Conservation (phyloP, 2,329 filamentous ascomycete species). For the Calonectria fujianensis region DNA sequence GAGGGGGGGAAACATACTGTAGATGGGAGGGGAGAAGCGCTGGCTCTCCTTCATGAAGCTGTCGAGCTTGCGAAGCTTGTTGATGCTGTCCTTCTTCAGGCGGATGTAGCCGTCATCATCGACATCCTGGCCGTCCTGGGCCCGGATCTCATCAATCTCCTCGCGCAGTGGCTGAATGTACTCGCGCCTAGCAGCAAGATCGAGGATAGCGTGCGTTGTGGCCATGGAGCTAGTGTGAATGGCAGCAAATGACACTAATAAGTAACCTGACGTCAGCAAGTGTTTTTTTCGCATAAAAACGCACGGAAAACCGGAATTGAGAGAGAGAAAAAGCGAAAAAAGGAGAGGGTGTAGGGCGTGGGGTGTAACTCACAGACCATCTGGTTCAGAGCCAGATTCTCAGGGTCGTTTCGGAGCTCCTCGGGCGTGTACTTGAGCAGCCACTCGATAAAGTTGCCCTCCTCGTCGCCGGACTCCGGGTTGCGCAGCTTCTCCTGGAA, state of each 20-base stretch:
- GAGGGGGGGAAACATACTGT: slow-evolving; percentile 41
- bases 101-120: slow-evolving; percentile 27
- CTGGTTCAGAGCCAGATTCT: slow-evolving; percentile 39
- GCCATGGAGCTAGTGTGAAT: slow-evolving; percentile 48
- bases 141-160: slow-evolving; percentile 34
- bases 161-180: slow-evolving; percentile 39
- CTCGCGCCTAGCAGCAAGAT: slow-evolving; percentile 46
- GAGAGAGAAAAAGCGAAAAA: too few species aligned
- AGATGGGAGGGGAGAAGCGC: slow-evolving; percentile 46
- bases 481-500: slow-evolving; percentile 39
- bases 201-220: slow-evolving; percentile 46
- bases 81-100: slow-evolving; percentile 36
- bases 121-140: slow-evolving; percentile 33
- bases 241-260: slow-evolving; percentile 36
- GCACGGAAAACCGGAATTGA: neutral
- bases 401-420: slow-evolving; percentile 28
- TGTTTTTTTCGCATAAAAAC: neutral
- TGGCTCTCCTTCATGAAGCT: slow-evolving; percentile 52
- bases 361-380: slow-evolving; percentile 35
- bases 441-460: slow-evolving; percentile 41
- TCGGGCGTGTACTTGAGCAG: slow-evolving; percentile 39
- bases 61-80: slow-evolving; percentile 47
- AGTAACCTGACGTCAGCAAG: neutral
- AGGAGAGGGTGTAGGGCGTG: neutral
- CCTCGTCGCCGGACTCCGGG: slow-evolving; percentile 32